Evolutionary conservation across 2,329 filamentous ascomycete species (phyloP), one percentile per base, ranked within the genome.

Genomic region (Thermothelomyces thermophilus): DNA sequence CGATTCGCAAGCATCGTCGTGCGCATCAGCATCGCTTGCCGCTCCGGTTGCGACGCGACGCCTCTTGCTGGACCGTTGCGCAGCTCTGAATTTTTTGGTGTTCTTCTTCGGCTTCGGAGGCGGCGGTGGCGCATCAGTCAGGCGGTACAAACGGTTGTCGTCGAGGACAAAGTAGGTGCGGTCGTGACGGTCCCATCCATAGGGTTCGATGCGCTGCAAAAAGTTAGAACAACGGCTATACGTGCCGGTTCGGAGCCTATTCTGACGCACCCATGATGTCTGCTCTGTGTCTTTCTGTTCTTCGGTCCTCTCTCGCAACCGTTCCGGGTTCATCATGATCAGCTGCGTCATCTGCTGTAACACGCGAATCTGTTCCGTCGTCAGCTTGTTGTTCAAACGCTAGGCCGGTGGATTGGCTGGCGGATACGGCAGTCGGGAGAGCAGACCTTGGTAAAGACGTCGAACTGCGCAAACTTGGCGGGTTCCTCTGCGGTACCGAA

Each of bases 101-200:
- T 82, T 87, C 58, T 76, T 80, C 66, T 75, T 73, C 2, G 79
- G 73, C 63, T 85, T 85, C 22, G 76, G 67, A 2, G 75, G 65
- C n/a, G 81, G 77, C 2, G 79, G 73, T 1, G 82, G 80, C 22
- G 85, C 77, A 52, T 95, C 87, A n/a, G 87, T 89, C 54, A 86
- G 76, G 49, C 90, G 86, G 66, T 98, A 98, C 36, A 98, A 74
- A 55, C 93, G 81, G 61, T 96, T 94, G 65, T 98, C 93, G 60
- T 97, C 91, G 3, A 98, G 77, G 3, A 97, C 84, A 62, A 86
- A 95, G 64, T 97, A 95, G 31, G 83, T 83, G 33, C 89, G 84
- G 56, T 95, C 90, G 41, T 95, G 76, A 19, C 82, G 77, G 66
- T 98, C 93, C 82, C 89, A 97, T 9, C 93, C 93, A 55, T 86